Evolutionary conservation across 768 basidiomycete species (phyloP), one percentile per base, ranked within the genome.

Genomic region (Rhodosporidiobolus sp.): DNA sequence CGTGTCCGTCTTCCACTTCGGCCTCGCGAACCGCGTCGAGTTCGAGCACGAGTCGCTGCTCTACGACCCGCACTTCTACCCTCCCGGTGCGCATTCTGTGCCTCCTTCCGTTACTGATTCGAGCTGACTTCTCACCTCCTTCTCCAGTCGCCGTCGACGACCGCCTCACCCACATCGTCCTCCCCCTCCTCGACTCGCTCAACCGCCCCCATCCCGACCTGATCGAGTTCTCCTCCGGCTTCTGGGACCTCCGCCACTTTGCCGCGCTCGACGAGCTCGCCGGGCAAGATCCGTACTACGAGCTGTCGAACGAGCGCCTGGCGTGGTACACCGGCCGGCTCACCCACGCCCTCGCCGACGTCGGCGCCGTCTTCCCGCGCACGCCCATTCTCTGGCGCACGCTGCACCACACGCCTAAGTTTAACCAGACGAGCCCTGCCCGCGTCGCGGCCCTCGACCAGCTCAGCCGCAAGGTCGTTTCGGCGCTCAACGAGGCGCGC

Each of bases 191-290:
- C 63, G 50, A 61, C 34, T 52, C 70, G 12, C 63, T 72, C 28
- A 65, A 67, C 34, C 70, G 74, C 11, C 52, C 70, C 5, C 35
- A 49, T 1, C 74, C 74, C 55, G 67, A 72, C 65, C 45, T 75
- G 46, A 63, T 75, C 67, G 70, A 72, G 46, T 69, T 75, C 56
- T 69, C 67, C 8, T 66, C 67, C 19, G 74, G 74, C 24, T 69
- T 72, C 60, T 75, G 70, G 70, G 74, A 75, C 57, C 67, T 75
- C 17, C 74, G 74, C 20, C 74, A 75, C 70, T 75, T 75, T 35
- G 57, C 67, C 45, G 70, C 67, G 3, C 63, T 72, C 64, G 74
- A 75, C 65, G 52, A 69, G 24, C 60, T 57, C 19, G 17, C 45
- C 48, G 56, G 57, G 26, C 10, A 46, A 22, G 63, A 65, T 28